phyloP scores from a whole-genome alignment of 1,284 basidiomycete species.

The Cutaneotrichosporon sp. region DNA sequence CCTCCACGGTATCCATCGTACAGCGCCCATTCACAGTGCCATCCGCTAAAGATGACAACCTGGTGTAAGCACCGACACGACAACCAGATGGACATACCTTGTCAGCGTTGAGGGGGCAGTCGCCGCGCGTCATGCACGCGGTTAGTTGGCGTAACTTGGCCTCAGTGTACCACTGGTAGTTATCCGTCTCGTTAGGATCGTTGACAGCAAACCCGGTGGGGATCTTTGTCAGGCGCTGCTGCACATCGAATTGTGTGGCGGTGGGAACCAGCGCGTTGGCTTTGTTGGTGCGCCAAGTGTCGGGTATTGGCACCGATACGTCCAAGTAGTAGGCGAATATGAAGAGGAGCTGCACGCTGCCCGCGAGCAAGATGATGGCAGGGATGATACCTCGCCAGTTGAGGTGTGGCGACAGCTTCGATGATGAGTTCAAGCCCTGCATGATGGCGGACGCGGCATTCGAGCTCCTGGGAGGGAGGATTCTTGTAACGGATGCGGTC shows the following conservation, averaged over 20 bases:
- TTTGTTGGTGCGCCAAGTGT: too few relatives aligned
- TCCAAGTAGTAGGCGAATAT: not conserved
- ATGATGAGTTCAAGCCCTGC: too few relatives aligned
- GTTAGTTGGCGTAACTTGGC: constrained; percentile 14
- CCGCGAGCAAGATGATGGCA: not conserved
- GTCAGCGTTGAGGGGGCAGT: constrained; percentile 13
- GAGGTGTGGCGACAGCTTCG: not conserved
- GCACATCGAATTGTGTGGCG: not conserved
- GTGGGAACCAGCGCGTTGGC: too few relatives aligned
- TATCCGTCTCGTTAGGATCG: not conserved
- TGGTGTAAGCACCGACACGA: not conserved
- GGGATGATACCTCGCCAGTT: not conserved
- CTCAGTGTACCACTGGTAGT: constrained; percentile 17
- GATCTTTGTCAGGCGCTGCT: not conserved
- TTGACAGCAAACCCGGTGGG: not conserved
- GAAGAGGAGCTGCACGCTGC: not conserved
- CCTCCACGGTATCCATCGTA: constrained; percentile 13
- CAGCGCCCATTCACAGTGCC: constrained; percentile 12
- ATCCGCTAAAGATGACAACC: constrained; percentile 9
- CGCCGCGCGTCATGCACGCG: constrained; percentile 7
- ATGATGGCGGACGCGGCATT: too few relatives aligned
- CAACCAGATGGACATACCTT: constrained; percentile 6
- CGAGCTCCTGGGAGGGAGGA: too few relatives aligned
- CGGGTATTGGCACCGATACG: not conserved
- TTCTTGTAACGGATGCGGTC: too few relatives aligned